phyloP scores from a whole-genome alignment of 2,329 filamentous ascomycete genomes.

The Nemania serpens region DNA sequence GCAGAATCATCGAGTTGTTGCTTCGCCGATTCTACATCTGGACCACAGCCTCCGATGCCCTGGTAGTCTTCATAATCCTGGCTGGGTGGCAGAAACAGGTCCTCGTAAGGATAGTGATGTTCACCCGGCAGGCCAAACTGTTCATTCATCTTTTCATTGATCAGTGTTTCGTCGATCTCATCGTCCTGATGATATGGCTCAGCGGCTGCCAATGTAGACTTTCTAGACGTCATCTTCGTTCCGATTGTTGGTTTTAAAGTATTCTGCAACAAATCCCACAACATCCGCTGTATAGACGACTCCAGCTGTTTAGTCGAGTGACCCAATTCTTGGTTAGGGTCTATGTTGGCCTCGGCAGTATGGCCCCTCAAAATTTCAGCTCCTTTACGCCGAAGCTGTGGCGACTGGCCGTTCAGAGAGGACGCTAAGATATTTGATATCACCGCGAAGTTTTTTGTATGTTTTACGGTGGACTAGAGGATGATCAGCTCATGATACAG shows the following conservation, averaged over 20 bases:
- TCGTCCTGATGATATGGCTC: neutral
- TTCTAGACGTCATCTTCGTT: neutral
- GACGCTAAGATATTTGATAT: constrained; percentile 35
- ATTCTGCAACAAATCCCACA: constrained; percentile 35
- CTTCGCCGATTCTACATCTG: neutral
- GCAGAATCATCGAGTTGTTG: neutral
- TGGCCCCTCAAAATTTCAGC: constrained; percentile 17
- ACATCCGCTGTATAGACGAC: constrained; percentile 24
- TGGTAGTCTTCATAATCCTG: neutral
- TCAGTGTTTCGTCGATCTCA: neutral
- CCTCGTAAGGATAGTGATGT: neutral
- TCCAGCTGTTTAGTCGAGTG: constrained; percentile 5
- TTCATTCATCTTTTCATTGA: constrained; percentile 1
- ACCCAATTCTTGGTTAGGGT: neutral
- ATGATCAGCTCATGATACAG: constrained; percentile 3
- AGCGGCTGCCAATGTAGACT: neutral
- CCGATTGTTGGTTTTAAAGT: constrained; percentile 30
- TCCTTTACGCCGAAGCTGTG: constrained; percentile 31
- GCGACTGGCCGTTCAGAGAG: constrained; percentile 29
- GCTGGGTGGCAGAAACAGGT: neutral
- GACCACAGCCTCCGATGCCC: neutral
- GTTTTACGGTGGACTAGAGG: constrained; percentile 27
- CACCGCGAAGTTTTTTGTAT: constrained; percentile 31
- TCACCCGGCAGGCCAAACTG: neutral
- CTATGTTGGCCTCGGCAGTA: neutral